phyloP scores from a whole-genome alignment of 495 filamentous ascomycete genomes.

The Neurospora terricola region DNA sequence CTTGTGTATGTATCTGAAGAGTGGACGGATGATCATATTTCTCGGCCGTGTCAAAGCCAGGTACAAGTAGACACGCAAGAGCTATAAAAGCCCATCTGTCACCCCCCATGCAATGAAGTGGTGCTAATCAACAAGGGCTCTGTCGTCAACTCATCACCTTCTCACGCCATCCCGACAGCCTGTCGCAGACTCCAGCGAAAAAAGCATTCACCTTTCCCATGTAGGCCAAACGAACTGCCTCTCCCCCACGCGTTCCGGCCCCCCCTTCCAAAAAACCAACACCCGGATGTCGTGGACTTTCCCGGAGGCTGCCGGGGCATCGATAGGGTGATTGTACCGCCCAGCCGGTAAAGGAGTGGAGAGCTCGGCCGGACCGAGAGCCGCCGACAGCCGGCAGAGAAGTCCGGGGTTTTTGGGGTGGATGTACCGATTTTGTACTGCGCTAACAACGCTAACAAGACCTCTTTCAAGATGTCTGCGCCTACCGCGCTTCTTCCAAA shows the following conservation, averaged over 20 bases:
- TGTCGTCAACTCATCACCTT: neutral
- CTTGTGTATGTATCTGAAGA: too few relatives aligned
- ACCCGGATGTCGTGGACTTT: neutral
- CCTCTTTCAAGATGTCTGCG: neutral
- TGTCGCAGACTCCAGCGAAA: too few relatives aligned
- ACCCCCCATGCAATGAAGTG: neutral
- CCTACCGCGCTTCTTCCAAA: too few relatives aligned
- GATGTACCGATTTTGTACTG: neutral
- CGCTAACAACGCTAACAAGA: neutral
- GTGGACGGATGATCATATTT: too few relatives aligned
- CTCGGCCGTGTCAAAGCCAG: too few relatives aligned
- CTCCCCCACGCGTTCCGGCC: neutral
- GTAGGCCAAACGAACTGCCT: neutral
- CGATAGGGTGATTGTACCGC: neutral
- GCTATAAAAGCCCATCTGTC: neutral
- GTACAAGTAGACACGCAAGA: neutral
- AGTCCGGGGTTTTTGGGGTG: neutral
- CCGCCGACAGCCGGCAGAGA: neutral
- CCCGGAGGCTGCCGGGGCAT: neutral
- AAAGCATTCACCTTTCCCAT: neutral
- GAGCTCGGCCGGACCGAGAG: neutral
- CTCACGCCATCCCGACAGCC: neutral
- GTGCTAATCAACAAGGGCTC: neutral
- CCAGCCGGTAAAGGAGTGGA: neutral
- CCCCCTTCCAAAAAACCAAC: neutral